Percentiles rank a stretch among this genome's conserved stretches.
phyloP scores from a whole-genome alignment of 306 rosid genomes.

The Pterocarpus santalinus region DNA sequence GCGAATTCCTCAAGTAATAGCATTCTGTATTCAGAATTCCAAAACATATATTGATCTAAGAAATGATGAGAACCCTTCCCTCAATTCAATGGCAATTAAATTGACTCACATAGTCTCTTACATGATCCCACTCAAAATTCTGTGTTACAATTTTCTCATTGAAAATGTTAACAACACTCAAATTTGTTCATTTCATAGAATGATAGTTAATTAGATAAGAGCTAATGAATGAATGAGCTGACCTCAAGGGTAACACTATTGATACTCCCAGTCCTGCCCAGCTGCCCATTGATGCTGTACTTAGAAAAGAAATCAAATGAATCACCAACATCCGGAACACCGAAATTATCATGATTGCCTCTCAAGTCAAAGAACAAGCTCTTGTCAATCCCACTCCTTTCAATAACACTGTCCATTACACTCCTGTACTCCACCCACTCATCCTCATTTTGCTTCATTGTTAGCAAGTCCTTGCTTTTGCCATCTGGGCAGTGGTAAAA shows the following conservation, averaged over 20 bases:
- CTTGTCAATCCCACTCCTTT: slow-evolving; percentile 74
- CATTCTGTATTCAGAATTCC: background rate
- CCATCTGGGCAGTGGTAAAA: slow-evolving; percentile 64
- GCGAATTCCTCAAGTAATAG: background rate
- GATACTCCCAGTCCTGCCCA: slow-evolving; percentile 70
- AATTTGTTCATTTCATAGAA: slow-evolving; percentile 36
- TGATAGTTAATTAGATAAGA: slow-evolving; percentile 12
- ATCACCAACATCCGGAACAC: slow-evolving; percentile 77
- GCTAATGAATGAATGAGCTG: slow-evolving; percentile 37
- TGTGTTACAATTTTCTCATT: slow-evolving; percentile 3
- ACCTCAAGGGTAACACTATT: slow-evolving; percentile 88
- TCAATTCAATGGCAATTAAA: too few relatives aligned
- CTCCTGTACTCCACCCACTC: slow-evolving; percentile 87
- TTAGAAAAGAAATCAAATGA: slow-evolving; percentile 84
- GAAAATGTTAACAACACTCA: background rate
- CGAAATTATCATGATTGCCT: slow-evolving; percentile 94
- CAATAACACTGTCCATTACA: slow-evolving; percentile 70
- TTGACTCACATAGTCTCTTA: too few relatives aligned
- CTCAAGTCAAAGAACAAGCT: slow-evolving; percentile 78
- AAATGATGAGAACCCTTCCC: background rate
- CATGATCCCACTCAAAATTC: background rate
- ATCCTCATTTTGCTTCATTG: slow-evolving; percentile 88
- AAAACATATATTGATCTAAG: background rate
- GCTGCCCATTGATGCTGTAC: slow-evolving; percentile 80
- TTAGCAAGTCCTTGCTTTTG: slow-evolving; percentile 86